Base-by-base conservation (phyloP, 1,284 basidiomycete species). In the Cystobasidiaceae sp. region DNA sequence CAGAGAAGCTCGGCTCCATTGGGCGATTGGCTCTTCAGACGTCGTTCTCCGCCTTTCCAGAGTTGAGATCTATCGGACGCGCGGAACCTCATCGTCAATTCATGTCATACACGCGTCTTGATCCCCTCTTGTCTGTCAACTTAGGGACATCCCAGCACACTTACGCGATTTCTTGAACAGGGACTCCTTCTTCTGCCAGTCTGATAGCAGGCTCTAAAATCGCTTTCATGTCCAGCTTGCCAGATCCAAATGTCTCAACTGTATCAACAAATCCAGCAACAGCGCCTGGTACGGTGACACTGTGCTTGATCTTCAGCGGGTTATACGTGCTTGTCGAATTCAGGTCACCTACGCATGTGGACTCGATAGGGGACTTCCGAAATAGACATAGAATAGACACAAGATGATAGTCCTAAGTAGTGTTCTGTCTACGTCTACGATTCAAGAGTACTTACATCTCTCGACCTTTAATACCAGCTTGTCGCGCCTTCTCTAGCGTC, bases 181-280 rank as follows among this genome's bases (percentile, higher is more conserved):
- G 30, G 27, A 43, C 49, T 13, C 76, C 76, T 28, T 71, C 68
- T 32, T 77, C 75, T 1, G 76, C 75, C 28, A 76, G 66, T 3
- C 69, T 66, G 46, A 78, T 76, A 9, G 77, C 77, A 13, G 94
- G 94, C 19, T 80, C 87, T 34, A 97, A 81, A n/a, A 93, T 82
- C n/a, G 97, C 87, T 3, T 82, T 82, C 56, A 93, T 77, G 4
- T 82, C 82, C 1, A 97, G 74, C 59, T 84, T 87, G n/a, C 90
- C 88, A 68, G 85, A 89, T 13, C 94, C 94, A 62, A 96, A 85
- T 56, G 81, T 80, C 63, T 88, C 83, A 48, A 96, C 82, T 0
- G 91, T 89, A 76, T 96, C 94, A 32, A 89, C 81, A 93, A 93
- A 97, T 11, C 90, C 90, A 21, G 91, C 90, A 0, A 93, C 89